Base-by-base conservation (phyloP, 1,139 yeast species). In the Nadsonia starkeyi-henricii region DNA sequence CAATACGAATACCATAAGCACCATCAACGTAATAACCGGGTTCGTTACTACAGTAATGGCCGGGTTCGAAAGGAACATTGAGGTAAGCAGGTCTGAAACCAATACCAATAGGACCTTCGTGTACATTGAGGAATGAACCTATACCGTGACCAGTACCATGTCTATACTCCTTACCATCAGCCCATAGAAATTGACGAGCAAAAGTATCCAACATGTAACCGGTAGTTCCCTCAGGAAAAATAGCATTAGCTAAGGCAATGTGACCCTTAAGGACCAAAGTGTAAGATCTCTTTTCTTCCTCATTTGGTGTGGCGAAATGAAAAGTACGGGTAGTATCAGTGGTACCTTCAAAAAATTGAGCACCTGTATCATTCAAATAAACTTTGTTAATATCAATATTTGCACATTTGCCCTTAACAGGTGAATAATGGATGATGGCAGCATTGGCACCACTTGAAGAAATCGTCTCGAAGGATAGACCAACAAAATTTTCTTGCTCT, bases 91-190 rank as follows among this genome's bases (percentile, higher is more conserved):
- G 67, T 55, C 84, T 74, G 56, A 80, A 77, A 1, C 96, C 93
- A 58, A 91, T 83, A 9, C 97, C 96, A 51, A 89, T 79, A 15
- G 98, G 98, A 2, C 95, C 95, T 62, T 93, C 97, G 63, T 93
- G 98, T 42, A 91, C 98, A 61, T 91, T 91, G 55, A 93, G 75
- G 62, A 72, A 91, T 0, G 95, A 73, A 2, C 96, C 98, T 47
- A 93, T 79, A n/a, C 98, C 98, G 64, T 93, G 99, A 1, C 96
- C 93, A 1, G 98, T 93, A 28, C 98, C 97, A 64, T 93, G 99
- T 49, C 83, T 79, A 66, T 91, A 93, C 66, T 93, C 96, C 49
- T 91, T 71, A 1, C 96, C 96, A 48, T 78, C 66, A 41, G 74
- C 67, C 98, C 98, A 91, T 57, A 93, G 71, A 62, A 64, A 77